Base-by-base conservation (phyloP, 2,329 filamentous ascomycete genomes). In the Davidsoniella australis region DNA sequence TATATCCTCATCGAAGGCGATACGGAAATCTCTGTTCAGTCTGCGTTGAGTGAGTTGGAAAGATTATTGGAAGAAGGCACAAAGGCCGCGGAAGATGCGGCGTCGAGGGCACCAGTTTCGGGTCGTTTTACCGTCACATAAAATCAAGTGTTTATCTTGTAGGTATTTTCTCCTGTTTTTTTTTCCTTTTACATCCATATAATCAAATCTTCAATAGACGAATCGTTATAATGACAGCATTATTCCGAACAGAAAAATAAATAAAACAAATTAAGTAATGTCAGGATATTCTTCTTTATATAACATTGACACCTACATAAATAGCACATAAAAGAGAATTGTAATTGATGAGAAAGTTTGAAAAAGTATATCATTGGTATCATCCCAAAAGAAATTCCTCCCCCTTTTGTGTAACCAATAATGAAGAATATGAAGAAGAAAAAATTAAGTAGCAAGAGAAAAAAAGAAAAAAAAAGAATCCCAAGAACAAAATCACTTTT, bases 1-100 rank as follows among this genome's bases (percentile, higher is more conserved):
- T 98, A 96, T 62, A 95, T 98, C 59, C 74, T 98, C 53, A 93
- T 98, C 51, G 91, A 98, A 63, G 91, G 91, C 40, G 91, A 98
- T 60, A 96, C 91, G 0, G 91, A 98, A 64, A 71, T 94, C 48
- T 80, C 87, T 29, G 91, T 98, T 24, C 85, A 84, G 47, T 82
- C 85, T 58, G 91, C 91, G 2, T 85, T 98, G 75, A 77, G 79
- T 56, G 88, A 96, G 66, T 72, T 98, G 56, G 89, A 87, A 61
- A 76, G 88, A 43, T 68, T 95, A 59, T 67, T 98, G 57, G 86
- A 82, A 61, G 91, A 96, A 64, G 91, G 85, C 10, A 94, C 88
- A 0, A 78, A 93, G 58, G 86, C 86, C 12, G 87, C 88, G 9
- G 85, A 82, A 23, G 88, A 95, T 58, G 82, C 83, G n/a, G 82